phyloP scores from a whole-genome alignment of 2,329 filamentous ascomycete genomes.

The Pseudovirgaria hyperparasitica region DNA sequence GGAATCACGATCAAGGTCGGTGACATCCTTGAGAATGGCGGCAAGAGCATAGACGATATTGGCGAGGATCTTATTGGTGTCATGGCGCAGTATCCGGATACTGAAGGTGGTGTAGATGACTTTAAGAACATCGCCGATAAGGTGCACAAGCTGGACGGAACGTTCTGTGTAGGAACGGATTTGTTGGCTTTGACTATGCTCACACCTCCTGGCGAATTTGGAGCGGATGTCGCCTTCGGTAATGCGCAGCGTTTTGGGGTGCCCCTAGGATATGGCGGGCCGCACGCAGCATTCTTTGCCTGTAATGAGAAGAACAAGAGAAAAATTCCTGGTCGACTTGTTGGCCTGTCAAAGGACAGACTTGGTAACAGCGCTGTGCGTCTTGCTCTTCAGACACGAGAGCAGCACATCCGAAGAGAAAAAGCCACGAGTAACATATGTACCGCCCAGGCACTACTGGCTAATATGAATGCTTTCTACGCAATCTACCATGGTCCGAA shows the following conservation, averaged over 20 bases:
- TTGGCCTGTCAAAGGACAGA: constrained; percentile 85
- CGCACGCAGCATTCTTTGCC: constrained; percentile 95
- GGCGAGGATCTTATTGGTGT: constrained; percentile 79
- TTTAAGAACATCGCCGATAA: constrained; percentile 61
- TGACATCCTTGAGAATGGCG: constrained; percentile 55
- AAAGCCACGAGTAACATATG: constrained; percentile 98
- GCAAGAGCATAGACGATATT: constrained; percentile 55
- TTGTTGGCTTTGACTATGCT: constrained; percentile 76
- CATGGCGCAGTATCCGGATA: constrained; percentile 90
- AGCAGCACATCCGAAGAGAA: constrained; percentile 91
- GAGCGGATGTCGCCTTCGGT: constrained; percentile 89
- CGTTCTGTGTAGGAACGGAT: constrained; percentile 81
- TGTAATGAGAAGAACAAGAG: constrained; percentile 85
- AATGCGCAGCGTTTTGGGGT: constrained; percentile 87
- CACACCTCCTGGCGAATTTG: constrained; percentile 85
- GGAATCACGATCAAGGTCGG: constrained; percentile 65
- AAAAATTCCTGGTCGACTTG: constrained; percentile 81
- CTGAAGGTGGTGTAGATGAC: constrained; percentile 65
- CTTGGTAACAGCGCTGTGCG: constrained; percentile 70
- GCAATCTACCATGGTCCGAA: constrained; percentile 84
- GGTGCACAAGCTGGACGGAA: constrained; percentile 64
- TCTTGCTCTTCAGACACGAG: constrained; percentile 78
- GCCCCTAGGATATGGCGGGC: constrained; percentile 81
- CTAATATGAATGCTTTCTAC: constrained; percentile 94
- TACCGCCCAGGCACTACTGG: constrained; percentile 83